Evolutionary conservation across 2,329 filamentous ascomycete genomes (phyloP).

Genomic region (Neurospora sp.): DNA sequence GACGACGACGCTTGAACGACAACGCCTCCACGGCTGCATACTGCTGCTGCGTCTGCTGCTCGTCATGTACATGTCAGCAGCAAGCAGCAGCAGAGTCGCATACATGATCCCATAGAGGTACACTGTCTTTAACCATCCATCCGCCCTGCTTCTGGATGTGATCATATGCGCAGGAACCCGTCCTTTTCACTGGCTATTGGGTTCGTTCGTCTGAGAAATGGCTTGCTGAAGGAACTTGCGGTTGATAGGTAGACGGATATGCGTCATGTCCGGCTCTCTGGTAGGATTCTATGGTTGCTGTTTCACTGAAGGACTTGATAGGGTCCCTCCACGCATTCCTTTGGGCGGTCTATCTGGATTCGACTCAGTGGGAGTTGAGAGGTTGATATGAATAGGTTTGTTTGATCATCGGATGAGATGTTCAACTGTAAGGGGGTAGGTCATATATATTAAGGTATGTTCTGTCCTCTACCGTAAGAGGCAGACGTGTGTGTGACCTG

Average conservation of each 20-base stretch:
- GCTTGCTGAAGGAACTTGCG: background rate
- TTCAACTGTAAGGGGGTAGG: background rate
- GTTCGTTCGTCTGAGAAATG: background rate
- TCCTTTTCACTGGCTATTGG: slow-evolving; percentile 12
- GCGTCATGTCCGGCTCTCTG: background rate
- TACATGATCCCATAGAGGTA: background rate
- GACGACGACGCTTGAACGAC: background rate
- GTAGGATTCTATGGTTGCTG: background rate
- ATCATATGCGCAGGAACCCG: slow-evolving; percentile 25
- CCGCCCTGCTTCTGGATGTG: slow-evolving; percentile 3
- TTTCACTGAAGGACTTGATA: background rate
- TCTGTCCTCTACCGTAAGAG: background rate
- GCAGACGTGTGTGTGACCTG: background rate
- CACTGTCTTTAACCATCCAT: background rate
- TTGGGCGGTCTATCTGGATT: background rate
- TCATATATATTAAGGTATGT: background rate
- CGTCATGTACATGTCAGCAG: background rate
- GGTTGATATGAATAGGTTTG: background rate
- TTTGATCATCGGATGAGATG: background rate
- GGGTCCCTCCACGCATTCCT: background rate
- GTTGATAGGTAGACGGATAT: background rate
- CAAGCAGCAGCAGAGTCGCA: background rate
- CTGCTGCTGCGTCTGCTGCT: background rate
- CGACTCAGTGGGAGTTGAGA: background rate
- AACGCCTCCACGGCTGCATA: background rate